phyloP scores from a whole-genome alignment of 768 basidiomycete genomes.

The Russula sp. region DNA sequence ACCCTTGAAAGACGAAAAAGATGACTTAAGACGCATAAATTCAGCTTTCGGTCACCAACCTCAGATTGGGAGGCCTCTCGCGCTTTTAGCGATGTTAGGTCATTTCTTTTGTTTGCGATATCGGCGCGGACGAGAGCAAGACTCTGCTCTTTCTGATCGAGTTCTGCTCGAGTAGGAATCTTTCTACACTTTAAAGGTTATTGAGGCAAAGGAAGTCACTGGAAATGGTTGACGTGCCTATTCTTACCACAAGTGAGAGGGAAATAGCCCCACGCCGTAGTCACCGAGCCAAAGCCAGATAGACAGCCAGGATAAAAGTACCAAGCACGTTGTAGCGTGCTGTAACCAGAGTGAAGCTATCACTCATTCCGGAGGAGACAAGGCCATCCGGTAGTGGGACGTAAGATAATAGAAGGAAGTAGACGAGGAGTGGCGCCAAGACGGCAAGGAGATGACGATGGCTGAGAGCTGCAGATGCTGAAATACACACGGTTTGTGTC shows the following conservation, averaged over 20 bases:
- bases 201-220: not conserved
- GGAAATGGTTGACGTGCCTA: conserved; percentile 30
- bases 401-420: conserved; percentile 59
- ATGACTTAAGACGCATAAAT: not conserved
- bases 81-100: conserved; percentile 33
- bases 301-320: conserved; percentile 70
- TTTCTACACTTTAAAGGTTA: conserved; percentile 32
- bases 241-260: conserved; percentile 40
- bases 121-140: conserved; percentile 60
- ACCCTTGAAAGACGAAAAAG: conserved; percentile 21
- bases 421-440: conserved; percentile 37
- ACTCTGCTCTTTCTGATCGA: conserved; percentile 55
- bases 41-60: conserved; percentile 24
- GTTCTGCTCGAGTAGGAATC: conserved; percentile 49
- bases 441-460: conserved; percentile 17
- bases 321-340: conserved; percentile 73
- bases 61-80: conserved; percentile 34
- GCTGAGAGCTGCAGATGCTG: conserved; percentile 10
- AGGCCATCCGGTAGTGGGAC: conserved; percentile 64
- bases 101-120: conserved; percentile 42
- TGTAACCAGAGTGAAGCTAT: conserved; percentile 42
- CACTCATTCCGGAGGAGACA: conserved; percentile 38
- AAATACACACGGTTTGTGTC: not conserved
- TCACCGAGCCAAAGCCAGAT: conserved; percentile 76
- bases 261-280: conserved; percentile 60